Conservation (phyloP, 495 filamentous ascomycete genomes). For the Aspergillus bertholletiae region DNA sequence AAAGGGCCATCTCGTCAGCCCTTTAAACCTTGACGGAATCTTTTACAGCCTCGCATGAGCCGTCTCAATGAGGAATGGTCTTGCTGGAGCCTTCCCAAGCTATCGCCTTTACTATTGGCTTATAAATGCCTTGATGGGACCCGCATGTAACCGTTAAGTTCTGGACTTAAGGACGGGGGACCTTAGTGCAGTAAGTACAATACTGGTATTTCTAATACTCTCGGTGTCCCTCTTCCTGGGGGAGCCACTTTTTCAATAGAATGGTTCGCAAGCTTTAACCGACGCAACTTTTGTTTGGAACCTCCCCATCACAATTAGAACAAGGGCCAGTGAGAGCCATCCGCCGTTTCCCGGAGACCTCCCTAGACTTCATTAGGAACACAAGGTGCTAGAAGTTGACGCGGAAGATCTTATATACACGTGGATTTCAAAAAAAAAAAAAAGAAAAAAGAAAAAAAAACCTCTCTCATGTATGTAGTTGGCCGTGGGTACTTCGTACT, state of each 20-base stretch:
- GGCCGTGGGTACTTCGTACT: not conserved
- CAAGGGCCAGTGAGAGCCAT: conserved; percentile 5
- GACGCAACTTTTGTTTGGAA: conserved; percentile 8
- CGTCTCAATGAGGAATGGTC: conserved; percentile 1
- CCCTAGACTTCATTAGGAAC: not conserved
- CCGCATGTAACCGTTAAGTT: conserved; percentile 8
- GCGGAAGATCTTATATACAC: not conserved
- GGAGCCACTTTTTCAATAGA: too few species aligned
- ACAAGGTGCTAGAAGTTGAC: not conserved
- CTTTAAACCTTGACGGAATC: conserved; percentile 1
- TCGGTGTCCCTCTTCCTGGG: too few species aligned
- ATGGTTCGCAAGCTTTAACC: not conserved
- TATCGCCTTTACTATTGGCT: conserved; percentile 1
- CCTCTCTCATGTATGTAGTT: too few species aligned
- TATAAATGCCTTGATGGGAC: not conserved
- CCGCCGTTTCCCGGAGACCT: too few species aligned
- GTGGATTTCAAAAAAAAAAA: too few species aligned
- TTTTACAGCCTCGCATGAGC: conserved; percentile 4
- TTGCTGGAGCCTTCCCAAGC: not conserved
- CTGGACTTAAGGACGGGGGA: conserved; percentile 6
- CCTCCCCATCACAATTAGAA: not conserved
- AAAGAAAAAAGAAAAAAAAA: too few species aligned
- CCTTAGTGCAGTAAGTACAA: not conserved
- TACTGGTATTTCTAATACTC: not conserved
- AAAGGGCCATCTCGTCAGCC: not conserved